phyloP scores from a whole-genome alignment of 805 yeast species.

The Kodamaea kaohsiungensis region DNA sequence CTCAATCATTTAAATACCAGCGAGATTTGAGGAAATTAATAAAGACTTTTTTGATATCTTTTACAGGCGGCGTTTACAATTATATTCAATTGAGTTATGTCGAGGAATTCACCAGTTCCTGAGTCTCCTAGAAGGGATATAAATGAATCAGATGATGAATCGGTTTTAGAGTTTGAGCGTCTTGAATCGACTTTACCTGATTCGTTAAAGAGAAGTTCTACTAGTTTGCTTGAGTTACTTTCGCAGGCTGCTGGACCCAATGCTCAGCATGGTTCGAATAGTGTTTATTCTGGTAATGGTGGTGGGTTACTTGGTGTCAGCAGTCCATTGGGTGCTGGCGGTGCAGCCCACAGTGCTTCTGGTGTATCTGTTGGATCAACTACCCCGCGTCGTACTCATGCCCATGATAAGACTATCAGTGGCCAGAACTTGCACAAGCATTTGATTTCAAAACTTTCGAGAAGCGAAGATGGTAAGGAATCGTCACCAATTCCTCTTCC shows the following conservation, averaged over 20 bases:
- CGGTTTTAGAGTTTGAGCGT: slow-evolving; percentile 38
- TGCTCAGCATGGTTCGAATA: slow-evolving; percentile 6
- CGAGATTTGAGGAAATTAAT: neutral
- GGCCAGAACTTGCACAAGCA: slow-evolving; percentile 19
- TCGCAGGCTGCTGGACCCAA: slow-evolving; percentile 8
- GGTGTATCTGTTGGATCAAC: slow-evolving; percentile 22
- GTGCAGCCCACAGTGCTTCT: neutral
- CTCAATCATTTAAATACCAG: neutral
- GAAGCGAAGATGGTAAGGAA: slow-evolving; percentile 36
- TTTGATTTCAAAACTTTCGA: slow-evolving; percentile 31
- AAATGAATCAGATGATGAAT: slow-evolving; percentile 26
- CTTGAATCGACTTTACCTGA: slow-evolving; percentile 45
- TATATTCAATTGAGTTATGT: neutral
- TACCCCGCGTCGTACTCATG: slow-evolving; percentile 17
- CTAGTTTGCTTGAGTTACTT: slow-evolving; percentile 38
- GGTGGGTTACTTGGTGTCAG: slow-evolving; percentile 1
- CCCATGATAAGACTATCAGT: slow-evolving; percentile 7
- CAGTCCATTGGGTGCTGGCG: slow-evolving; percentile 12
- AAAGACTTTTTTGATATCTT: neutral
- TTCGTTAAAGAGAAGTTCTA: slow-evolving; percentile 37
- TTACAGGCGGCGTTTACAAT: too few species aligned
- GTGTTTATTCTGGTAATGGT: slow-evolving; percentile 7
- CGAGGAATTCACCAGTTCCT: neutral
- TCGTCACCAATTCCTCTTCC: slow-evolving; percentile 54
- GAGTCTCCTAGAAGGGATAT: slow-evolving; percentile 4